Conservation (phyloP, 352 stramenopile genomes). For the Phytophthora pluvialis region DNA sequence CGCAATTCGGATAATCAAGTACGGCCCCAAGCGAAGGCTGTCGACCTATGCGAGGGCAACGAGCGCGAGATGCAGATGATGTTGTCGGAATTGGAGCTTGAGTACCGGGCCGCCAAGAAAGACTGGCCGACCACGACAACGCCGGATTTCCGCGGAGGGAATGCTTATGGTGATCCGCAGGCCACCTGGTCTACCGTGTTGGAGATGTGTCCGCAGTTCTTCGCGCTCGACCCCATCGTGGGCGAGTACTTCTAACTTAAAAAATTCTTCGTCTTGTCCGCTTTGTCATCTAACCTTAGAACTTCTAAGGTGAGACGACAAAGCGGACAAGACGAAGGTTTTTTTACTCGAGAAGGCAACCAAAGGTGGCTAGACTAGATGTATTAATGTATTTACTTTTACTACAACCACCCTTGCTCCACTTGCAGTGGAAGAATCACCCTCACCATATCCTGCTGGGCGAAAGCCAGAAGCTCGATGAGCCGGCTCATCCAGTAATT, state of each 20-base stretch:
- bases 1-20: slow-evolving; percentile 22
- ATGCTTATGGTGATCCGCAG: slow-evolving; percentile 14
- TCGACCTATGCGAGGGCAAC: slow-evolving; percentile 8
- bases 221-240: slow-evolving; percentile 20
- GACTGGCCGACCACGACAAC: slow-evolving; percentile 5
- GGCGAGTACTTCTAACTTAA: slow-evolving; percentile 16
- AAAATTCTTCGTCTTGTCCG: no score
- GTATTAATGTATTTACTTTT: slow-evolving; percentile 19
- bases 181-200: slow-evolving; percentile 29
- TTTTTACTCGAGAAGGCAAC: no score
- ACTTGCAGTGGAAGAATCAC: no score
- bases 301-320: no score
- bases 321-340: no score
- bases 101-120: slow-evolving; percentile 21
- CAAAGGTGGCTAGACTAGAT: background rate
- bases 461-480: no score
- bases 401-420: background rate
- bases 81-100: slow-evolving; percentile 31
- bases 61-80: slow-evolving; percentile 25
- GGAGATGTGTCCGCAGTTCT: slow-evolving; percentile 31
- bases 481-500: no score
- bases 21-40: slow-evolving; percentile 3
- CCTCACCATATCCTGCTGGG: no score
- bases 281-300: no score
- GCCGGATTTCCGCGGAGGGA: background rate